phyloP scores from a whole-genome alignment of 331 rosid genomes.

The Erythrophleum ivorense region DNA sequence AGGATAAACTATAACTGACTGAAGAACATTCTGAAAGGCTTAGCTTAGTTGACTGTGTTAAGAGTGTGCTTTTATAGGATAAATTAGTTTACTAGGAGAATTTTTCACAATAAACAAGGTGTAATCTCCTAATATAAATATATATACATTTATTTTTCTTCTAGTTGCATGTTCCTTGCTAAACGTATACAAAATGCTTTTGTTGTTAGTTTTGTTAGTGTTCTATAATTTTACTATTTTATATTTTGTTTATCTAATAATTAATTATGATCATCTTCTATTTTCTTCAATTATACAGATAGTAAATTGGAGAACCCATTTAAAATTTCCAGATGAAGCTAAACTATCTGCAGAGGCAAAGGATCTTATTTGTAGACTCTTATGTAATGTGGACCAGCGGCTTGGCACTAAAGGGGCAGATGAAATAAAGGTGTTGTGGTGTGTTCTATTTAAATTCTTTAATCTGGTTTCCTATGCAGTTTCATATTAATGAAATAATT shows the following conservation, averaged over 20 bases:
- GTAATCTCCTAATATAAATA: neutral
- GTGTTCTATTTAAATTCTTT: conserved; percentile 61
- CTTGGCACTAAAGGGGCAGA: conserved; percentile 95
- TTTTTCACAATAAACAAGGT: neutral
- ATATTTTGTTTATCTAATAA: neutral
- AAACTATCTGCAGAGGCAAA: conserved; percentile 88
- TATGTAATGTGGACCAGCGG: conserved; percentile 95
- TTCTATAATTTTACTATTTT: neutral
- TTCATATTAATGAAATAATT: conserved; percentile 43
- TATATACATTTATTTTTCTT: neutral
- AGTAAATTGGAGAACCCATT: conserved; percentile 94
- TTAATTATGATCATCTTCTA: conserved; percentile 32
- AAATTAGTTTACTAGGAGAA: neutral
- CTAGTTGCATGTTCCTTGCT: neutral
- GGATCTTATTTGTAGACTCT: conserved; percentile 85
- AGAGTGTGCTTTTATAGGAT: neutral
- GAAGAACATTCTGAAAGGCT: conserved; percentile 30
- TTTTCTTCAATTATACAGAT: conserved; percentile 65
- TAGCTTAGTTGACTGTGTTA: conserved; percentile 11
- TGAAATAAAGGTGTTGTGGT: conserved; percentile 96
- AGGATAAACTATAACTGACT: neutral
- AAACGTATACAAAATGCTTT: conserved; percentile 2
- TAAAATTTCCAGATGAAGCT: conserved; percentile 99
- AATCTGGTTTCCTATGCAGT: conserved; percentile 35
- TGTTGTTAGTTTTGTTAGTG: conserved; percentile 1